Base-by-base conservation (phyloP, 805 yeast genomes). In the Cyberlindnera xishuangbannaensis region DNA sequence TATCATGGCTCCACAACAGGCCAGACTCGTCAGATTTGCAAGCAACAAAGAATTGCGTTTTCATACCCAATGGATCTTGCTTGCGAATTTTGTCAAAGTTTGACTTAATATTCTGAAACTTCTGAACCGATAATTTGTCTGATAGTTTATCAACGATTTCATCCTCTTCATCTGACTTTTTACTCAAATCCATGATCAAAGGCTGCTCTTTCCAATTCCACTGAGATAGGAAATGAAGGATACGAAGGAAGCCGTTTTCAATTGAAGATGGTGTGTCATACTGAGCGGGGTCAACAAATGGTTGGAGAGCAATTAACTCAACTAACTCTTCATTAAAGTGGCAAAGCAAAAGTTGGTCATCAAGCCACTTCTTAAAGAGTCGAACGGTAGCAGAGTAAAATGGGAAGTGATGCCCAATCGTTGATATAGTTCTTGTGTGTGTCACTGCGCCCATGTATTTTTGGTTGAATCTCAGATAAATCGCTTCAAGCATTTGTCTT, bases 191-290 rank as follows among this genome's bases (percentile, higher is more conserved):
- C 40, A 92, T 60, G 34, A 88, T 73, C 40, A 92, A 61, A 1
- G 95, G 82, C 29, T 81, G 86, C 42, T 83, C 94, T 48, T 75
- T 81, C 98, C 98, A 92, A 56, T 92, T 87, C 98, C 98, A 92
- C 27, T 60, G 61, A 17, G 95, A 70, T 28, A 92, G 56, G 48
- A 81, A 83, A 29, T 73, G 64, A 24, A 92, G 55, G 10, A 79
- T 71, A 39, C 92, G 78, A 38, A 84, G 62, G 53, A 92, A 86
- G 6, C 95, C 98, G 35, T 81, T 71, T 41, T 77, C 79, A 7
- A 81, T 76, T 35, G 90, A 78, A 18, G 80, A 74, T 4, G 98
- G 97, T 2, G 76, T 70, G 2, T 76, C 68, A 60, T 72, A 88
- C n/a, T 97, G 95, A 0, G 83, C 78, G 7, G 88, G 79, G 51